Evolutionary conservation across 352 stramenopile genomes (phyloP).

Genomic region (Phytophthora pistaciae): DNA sequence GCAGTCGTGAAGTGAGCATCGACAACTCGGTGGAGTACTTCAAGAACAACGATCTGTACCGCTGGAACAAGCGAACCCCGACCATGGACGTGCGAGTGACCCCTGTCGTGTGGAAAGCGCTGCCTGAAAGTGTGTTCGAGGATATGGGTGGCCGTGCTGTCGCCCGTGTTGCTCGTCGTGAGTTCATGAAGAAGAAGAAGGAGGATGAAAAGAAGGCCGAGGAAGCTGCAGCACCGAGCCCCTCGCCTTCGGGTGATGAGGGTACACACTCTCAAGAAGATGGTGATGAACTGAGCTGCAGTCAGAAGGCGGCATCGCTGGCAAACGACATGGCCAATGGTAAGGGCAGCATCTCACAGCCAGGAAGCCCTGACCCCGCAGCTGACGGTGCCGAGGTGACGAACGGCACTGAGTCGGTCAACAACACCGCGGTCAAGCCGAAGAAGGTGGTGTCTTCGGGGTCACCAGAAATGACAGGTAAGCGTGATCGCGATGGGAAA

Average conservation of each 20-base stretch:
- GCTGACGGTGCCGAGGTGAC: constrained; percentile 34
- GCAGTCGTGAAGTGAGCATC: constrained; percentile 84
- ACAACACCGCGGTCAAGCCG: constrained; percentile 43
- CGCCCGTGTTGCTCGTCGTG: constrained; percentile 67
- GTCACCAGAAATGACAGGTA: constrained; percentile 45
- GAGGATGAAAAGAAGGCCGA: constrained; percentile 82
- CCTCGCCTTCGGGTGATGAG: constrained; percentile 57
- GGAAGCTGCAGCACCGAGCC: constrained; percentile 41
- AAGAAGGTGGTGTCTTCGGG: constrained; percentile 32
- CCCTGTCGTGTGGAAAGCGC: constrained; percentile 86
- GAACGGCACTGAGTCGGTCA: constrained; percentile 20
- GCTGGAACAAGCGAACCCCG: constrained; percentile 88
- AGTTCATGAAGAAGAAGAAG: constrained; percentile 90
- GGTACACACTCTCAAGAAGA: constrained; percentile 74
- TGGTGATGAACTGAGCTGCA: constrained; percentile 55
- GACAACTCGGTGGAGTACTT: constrained; percentile 91
- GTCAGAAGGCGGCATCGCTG: constrained; percentile 39
- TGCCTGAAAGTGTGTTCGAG: constrained; percentile 88
- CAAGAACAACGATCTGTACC: constrained; percentile 90
- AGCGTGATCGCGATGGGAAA: constrained; percentile 49
- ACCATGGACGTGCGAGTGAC: constrained; percentile 91
- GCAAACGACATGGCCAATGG: constrained; percentile 32
- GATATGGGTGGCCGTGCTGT: constrained; percentile 79
- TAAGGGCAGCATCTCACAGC: constrained; percentile 54
- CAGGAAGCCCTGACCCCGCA: constrained; percentile 61